Evolutionary conservation across 2,329 filamentous ascomycete species (phyloP), one percentile per base, ranked within the genome.

Genomic region (Aschersonia sp.): DNA sequence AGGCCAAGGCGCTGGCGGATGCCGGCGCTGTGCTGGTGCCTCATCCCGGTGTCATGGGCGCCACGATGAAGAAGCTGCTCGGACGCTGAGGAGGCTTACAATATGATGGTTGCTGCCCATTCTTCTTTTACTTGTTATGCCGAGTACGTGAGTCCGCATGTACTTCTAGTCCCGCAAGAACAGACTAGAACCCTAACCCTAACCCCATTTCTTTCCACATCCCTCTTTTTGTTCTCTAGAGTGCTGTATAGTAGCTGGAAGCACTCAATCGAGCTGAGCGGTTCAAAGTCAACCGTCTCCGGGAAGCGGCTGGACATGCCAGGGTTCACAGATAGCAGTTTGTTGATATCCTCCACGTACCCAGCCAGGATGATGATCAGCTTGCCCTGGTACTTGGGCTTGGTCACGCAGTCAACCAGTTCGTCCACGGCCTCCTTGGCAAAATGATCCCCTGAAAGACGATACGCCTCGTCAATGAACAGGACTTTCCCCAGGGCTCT

Each of bases 381-480:
- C 50, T 79, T 82, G 32, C 72, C 66, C 2, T 67, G 61, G 56
- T 77, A 86, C 40, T 65, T 71, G 0, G 72, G 69, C 51, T 85
- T 77, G 2, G 71, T 75, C 0, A 72, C 56, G 0, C 62, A 68
- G 51, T 75, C 71, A 0, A 77, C 71, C 0, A 78, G 56, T 55
- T 78, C 74, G 43, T 76, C 73, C 2, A 76, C 61, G 0, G 74
- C 74, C 50, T 77, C 74, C 43, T 74, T 72, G 0, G 75, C 79
- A 53, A 77, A 87, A 0, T 57, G 55, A 0, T 76, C 77, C 1
- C 75, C 72, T 0, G 54, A 53, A 1, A 87, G 71, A 0, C 82
- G 72, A 53, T 87, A 87, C 0, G 83, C 83, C 57, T 87, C 82
- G 48, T 88, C 84, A 5, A 89, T 74, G 51, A 88, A 81, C 0